phyloP scores from a whole-genome alignment of 129 eudicot genomes.

The Centrapalus pauciflorus region DNA sequence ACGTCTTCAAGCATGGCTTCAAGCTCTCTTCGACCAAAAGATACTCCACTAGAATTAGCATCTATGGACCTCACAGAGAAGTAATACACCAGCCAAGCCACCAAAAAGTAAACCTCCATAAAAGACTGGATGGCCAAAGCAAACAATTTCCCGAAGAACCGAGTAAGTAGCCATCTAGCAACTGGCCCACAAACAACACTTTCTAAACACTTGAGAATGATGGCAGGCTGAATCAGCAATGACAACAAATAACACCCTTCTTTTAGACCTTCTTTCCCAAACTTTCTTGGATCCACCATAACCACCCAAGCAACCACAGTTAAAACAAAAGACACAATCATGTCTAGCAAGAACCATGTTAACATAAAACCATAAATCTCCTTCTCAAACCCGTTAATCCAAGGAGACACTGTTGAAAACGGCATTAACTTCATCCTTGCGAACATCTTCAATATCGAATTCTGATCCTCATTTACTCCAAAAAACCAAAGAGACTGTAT shows the following conservation, averaged over 20 bases:
- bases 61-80: constrained; percentile 62
- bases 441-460: constrained; percentile 63
- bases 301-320: constrained; percentile 82
- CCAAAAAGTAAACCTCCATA: constrained; percentile 84
- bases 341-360: constrained; percentile 60
- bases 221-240: constrained; percentile 47
- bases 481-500: constrained; percentile 59
- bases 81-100: constrained; percentile 77
- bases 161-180: constrained; percentile 43
- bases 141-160: constrained; percentile 42
- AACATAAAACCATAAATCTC: constrained; percentile 52
- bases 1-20: constrained; percentile 46
- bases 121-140: constrained; percentile 50
- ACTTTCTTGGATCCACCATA: constrained; percentile 65
- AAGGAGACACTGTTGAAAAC: constrained; percentile 50
- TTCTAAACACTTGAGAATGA: constrained; percentile 62
- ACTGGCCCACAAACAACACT: constrained; percentile 53
- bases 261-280: constrained; percentile 59
- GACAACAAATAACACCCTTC: constrained; percentile 75
- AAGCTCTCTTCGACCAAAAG: constrained; percentile 62
- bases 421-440: constrained; percentile 87
- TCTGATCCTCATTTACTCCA: constrained; percentile 72
- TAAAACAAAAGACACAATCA: constrained; percentile 49
- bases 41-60: constrained; percentile 46
- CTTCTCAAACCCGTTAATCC: constrained; percentile 58